phyloP scores from a whole-genome alignment of 2,329 filamentous ascomycete genomes.

The Lasiodiplodia sp. region DNA sequence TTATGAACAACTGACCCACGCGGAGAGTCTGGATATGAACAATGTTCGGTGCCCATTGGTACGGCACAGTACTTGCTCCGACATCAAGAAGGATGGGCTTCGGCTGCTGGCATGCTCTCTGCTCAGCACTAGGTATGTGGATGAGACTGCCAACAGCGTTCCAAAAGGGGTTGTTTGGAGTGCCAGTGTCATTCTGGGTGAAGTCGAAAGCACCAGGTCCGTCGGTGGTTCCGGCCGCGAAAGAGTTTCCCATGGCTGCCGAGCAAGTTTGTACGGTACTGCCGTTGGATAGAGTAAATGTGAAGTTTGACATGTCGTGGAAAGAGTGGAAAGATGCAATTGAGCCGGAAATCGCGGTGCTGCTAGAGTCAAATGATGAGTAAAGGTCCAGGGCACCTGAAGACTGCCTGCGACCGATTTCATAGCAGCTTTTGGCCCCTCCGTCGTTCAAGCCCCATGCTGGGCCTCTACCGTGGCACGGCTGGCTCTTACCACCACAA shows the following conservation, averaged over 20 bases:
- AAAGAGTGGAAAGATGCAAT: conserved; percentile 88
- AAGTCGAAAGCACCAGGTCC: conserved; percentile 93
- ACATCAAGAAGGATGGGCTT: conserved; percentile 91
- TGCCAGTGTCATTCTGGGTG: conserved; percentile 80
- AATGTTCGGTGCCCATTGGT: conserved; percentile 89
- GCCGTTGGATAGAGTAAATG: conserved; percentile 77
- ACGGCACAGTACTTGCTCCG: conserved; percentile 78
- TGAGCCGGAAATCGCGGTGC: conserved; percentile 65
- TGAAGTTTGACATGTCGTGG: conserved; percentile 78
- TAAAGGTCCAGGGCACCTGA: conserved; percentile 67
- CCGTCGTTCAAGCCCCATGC: conserved; percentile 70
- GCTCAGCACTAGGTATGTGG: conserved; percentile 72
- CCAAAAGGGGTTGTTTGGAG: conserved; percentile 85
- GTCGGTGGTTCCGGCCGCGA: conserved; percentile 91
- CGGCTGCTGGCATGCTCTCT: conserved; percentile 76
- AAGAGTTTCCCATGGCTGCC: conserved; percentile 88
- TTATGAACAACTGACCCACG: conserved; percentile 82
- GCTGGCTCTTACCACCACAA: conserved; percentile 74
- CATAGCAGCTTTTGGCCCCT: conserved; percentile 74
- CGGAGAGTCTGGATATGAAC: conserved; percentile 88
- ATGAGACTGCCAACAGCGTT: conserved; percentile 74
- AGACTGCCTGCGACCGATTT: conserved; percentile 78
- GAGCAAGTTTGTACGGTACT: conserved; percentile 77
- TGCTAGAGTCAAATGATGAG: conserved; percentile 55
- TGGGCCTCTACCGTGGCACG: conserved; percentile 78